Evolutionary conservation across 371 early-diverging fungal genomes (phyloP).

Genomic region (Fennellomyces sp.): DNA sequence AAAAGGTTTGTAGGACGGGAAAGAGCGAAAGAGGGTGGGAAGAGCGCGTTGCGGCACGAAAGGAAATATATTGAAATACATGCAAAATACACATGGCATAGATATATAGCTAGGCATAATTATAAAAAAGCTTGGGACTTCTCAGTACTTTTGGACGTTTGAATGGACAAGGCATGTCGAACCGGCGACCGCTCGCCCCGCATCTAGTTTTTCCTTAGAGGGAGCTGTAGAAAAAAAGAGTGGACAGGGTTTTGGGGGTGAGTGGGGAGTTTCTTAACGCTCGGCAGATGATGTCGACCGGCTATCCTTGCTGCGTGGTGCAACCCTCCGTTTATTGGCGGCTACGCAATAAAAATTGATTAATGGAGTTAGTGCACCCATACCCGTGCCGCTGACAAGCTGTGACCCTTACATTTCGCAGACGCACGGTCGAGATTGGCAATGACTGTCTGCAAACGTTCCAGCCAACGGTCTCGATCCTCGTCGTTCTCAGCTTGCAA

Average conservation of each 20-base stretch:
- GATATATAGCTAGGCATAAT: neutral
- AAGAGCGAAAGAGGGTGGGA: neutral
- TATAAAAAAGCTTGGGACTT: neutral
- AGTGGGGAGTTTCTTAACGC: neutral
- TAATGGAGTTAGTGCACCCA: neutral
- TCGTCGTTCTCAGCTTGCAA: conserved; percentile 19
- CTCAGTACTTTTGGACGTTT: neutral
- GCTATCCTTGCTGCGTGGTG: conserved; percentile 6
- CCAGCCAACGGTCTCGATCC: conserved; percentile 26
- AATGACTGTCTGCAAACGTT: conserved; percentile 21
- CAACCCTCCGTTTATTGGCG: conserved; percentile 5
- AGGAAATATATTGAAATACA: neutral
- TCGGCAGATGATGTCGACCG: conserved; percentile 6
- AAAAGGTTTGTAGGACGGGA: neutral
- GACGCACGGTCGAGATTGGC: conserved; percentile 13
- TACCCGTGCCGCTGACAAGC: neutral
- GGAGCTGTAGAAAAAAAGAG: too few species aligned
- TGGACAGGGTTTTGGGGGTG: neutral
- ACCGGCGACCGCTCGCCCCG: neutral
- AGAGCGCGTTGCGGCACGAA: neutral
- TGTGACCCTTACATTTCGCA: neutral
- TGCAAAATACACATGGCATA: conserved; percentile 5
- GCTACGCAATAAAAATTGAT: neutral
- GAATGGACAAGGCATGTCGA: neutral
- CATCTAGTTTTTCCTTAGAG: neutral